phyloP scores from a whole-genome alignment of 2,329 filamentous ascomycete species.

The Lomentospora prolificans region DNA sequence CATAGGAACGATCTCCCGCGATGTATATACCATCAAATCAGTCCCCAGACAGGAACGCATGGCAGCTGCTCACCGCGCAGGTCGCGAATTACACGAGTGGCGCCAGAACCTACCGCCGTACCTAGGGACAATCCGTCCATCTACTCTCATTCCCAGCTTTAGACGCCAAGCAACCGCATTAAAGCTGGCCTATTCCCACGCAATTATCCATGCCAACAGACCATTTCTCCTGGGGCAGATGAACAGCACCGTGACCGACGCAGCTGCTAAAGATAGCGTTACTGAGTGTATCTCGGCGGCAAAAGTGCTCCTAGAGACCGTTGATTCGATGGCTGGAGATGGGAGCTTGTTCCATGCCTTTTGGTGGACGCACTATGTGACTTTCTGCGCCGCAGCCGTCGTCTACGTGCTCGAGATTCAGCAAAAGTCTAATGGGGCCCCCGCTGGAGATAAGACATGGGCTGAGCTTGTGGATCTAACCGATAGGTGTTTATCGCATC shows the following conservation, averaged over 20 bases:
- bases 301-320: conserved; percentile 31
- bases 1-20: conserved; percentile 26
- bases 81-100: conserved; percentile 29
- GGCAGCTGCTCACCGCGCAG: conserved; percentile 26
- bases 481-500: conserved; percentile 35
- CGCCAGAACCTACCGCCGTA: conserved; percentile 29
- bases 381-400: conserved; percentile 42
- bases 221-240: conserved; percentile 37
- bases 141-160: conserved; percentile 34
- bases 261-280: conserved; percentile 18
- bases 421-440: conserved; percentile 15
- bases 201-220: conserved; percentile 45
- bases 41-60: conserved; percentile 26
- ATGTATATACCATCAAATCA: conserved; percentile 28
- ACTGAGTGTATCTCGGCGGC: conserved; percentile 37
- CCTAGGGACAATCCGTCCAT: conserved; percentile 31
- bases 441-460: not conserved
- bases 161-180: conserved; percentile 41
- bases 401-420: conserved; percentile 46
- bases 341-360: conserved; percentile 36
- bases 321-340: conserved; percentile 28
- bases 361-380: conserved; percentile 44
- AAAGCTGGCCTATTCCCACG: conserved; percentile 43
- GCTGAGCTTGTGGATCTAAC: conserved; percentile 29
- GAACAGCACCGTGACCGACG: too few species aligned